Conservation (phyloP, 2,329 filamentous ascomycete species). For the Beauveria bassiana region DNA sequence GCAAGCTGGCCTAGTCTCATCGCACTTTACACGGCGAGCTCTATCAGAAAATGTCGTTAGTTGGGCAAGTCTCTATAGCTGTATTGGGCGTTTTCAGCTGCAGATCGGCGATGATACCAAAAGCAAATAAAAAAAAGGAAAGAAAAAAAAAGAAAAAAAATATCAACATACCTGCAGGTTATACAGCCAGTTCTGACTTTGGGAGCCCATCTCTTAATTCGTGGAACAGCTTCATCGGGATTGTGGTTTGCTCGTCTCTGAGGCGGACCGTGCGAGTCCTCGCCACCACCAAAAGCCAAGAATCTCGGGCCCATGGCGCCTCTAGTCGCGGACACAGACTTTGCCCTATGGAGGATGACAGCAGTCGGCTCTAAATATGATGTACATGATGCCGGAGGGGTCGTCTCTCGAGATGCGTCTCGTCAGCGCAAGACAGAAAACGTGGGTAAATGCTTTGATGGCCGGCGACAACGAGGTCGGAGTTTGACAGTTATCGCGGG, state of each 20-base stretch:
- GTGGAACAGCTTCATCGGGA: slow-evolving; percentile 1
- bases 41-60: background rate
- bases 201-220: slow-evolving; percentile 8
- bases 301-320: background rate
- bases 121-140: no score
- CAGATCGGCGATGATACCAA: no score
- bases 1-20: slow-evolving; percentile 6
- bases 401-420: background rate
- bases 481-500: background rate
- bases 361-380: background rate
- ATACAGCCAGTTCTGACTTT: slow-evolving; percentile 5
- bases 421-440: background rate
- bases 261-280: slow-evolving; percentile 1
- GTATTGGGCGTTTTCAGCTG: no score
- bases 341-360: background rate
- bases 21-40: slow-evolving; percentile 4
- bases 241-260: slow-evolving; percentile 4
- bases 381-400: background rate
- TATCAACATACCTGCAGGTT: slow-evolving; percentile 3
- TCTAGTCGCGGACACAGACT: background rate
- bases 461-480: background rate
- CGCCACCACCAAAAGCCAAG: background rate
- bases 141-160: background rate
- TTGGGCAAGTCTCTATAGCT: no score
- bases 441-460: no score